A percentile compares a stretch with the other conserved stretches of the same genome.
These are phyloP conservation scores for Tolypocladium nubicola DNA, from an alignment of 2,329 filamentous ascomycete genomes.

Conservation along the genomic window DNA sequence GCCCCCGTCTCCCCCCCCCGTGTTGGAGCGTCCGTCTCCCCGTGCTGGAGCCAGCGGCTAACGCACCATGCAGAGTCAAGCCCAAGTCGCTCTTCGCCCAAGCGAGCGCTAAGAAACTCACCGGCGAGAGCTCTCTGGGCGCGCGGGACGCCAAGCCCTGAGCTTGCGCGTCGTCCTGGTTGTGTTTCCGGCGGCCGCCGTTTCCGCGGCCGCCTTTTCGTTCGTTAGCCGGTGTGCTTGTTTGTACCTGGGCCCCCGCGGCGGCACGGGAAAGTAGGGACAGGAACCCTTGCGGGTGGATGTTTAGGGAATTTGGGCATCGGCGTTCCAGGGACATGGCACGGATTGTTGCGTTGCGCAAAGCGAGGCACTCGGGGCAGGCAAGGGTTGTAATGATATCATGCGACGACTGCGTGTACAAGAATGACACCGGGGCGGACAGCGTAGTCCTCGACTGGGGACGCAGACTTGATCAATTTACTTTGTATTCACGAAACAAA, in stretches of 20 bases:
- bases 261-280: not conserved
- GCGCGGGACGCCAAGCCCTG: constrained; percentile 23
- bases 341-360: not conserved
- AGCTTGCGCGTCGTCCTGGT: not conserved
- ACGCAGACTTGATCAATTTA: constrained; percentile 1
- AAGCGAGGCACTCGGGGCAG: not conserved
- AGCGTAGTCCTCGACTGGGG: not conserved
- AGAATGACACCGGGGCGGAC: not conserved
- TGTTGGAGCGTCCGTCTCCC: not conserved
- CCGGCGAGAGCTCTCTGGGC: constrained; percentile 31
- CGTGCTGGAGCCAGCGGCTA: not conserved
- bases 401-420: constrained; percentile 11
- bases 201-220: not conserved
- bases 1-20: not conserved
- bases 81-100: constrained; percentile 59
- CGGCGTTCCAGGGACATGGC: constrained; percentile 2
- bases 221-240: constrained; percentile 7
- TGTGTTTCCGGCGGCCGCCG: not conserved
- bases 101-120: constrained; percentile 52
- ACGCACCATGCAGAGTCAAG: constrained; percentile 39
- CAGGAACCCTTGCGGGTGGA: not conserved
- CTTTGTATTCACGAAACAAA: not conserved
- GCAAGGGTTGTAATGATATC: constrained; percentile 17
- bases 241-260: not conserved
- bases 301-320: constrained; percentile 1